Base-by-base conservation (phyloP, 2,329 filamentous ascomycete genomes). In the Pseudonectria foliicola region DNA sequence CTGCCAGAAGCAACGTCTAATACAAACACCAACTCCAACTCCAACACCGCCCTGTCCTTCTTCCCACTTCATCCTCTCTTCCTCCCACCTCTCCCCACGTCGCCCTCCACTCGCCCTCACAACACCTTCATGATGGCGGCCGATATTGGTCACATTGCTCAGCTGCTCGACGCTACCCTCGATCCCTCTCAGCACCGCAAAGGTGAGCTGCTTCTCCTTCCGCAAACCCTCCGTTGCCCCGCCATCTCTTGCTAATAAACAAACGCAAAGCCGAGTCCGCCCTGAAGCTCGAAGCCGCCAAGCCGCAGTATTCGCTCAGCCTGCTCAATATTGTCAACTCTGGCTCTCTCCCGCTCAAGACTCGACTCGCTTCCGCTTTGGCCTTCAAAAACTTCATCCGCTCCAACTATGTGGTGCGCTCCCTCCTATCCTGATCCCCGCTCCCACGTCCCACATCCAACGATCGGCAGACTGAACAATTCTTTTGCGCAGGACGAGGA, bases 341-440 rank as follows among this genome's bases (percentile, higher is more conserved):
- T 48, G 76, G 80, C 38, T 68, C 74, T 27, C 76, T 83, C 44
- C 80, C 86, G 27, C 65, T 72, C 46, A 90, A 85, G 52, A 92
- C 85, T 42, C 81, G 92, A 43, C 79, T 98, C 27, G 79, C 90
- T 6, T 86, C 85, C 53, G 86, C 92, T 18, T 73, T 98, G 40
- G 92, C 85, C 68, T 98, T 98, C 76, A 98, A 98, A 67, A 98
- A 98, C 69, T 94, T 95, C 62, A 88, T 98, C 56, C 84, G 85
- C 62, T 79, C 84, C 57, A 92, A 88, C 70, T 98, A 93, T 78
- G 85, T 87, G 51, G 80, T 82, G 64, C 49, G 77, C 68, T 29
- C 11, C 38, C 15, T 28, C 27, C 10, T 6, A 11, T 32, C 29
- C 43, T n/a, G n/a, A n/a, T n/a, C 16, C 24, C 33, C 33, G 27